Evolutionary conservation across 345 rosid species (phyloP).

Genomic region (Lepidium aucheri): DNA sequence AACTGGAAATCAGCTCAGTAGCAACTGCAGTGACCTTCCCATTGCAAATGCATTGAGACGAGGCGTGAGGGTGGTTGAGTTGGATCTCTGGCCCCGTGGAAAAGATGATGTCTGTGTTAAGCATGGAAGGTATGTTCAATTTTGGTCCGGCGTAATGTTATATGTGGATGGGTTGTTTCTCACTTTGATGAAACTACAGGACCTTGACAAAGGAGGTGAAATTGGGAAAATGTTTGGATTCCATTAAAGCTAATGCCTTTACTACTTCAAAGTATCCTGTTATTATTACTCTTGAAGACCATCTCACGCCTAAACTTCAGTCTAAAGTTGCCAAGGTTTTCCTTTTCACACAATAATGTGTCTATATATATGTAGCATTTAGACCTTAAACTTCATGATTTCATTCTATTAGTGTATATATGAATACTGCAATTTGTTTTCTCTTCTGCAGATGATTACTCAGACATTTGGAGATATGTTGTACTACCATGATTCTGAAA

Average conservation of each 20-base stretch:
- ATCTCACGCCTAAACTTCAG: constrained; percentile 67
- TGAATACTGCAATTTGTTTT: neutral
- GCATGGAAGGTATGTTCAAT: constrained; percentile 67
- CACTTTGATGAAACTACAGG: constrained; percentile 34
- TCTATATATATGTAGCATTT: neutral
- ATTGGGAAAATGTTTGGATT: constrained; percentile 52
- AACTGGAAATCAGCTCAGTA: constrained; percentile 90
- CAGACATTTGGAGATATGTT: constrained; percentile 49
- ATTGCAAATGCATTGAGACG: constrained; percentile 59
- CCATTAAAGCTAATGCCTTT: constrained; percentile 66
- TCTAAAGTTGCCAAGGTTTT: constrained; percentile 48
- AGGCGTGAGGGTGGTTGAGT: constrained; percentile 90
- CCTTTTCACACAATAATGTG: neutral
- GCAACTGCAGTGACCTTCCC: constrained; percentile 90
- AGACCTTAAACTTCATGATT: neutral
- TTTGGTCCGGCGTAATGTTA: neutral
- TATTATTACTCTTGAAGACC: constrained; percentile 73
- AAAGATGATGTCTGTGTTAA: constrained; percentile 65
- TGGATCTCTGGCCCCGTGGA: constrained; percentile 84
- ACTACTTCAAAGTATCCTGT: constrained; percentile 57
- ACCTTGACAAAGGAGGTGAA: constrained; percentile 76
- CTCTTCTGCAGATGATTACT: constrained; percentile 38
- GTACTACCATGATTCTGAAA: constrained; percentile 38
- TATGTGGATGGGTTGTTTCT: neutral
- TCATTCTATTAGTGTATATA: neutral